A percentile compares a stretch with the other conserved stretches of the same genome.
Conservation (phyloP, 169 alveolate species). For the Plasmodium ovale region DNA sequence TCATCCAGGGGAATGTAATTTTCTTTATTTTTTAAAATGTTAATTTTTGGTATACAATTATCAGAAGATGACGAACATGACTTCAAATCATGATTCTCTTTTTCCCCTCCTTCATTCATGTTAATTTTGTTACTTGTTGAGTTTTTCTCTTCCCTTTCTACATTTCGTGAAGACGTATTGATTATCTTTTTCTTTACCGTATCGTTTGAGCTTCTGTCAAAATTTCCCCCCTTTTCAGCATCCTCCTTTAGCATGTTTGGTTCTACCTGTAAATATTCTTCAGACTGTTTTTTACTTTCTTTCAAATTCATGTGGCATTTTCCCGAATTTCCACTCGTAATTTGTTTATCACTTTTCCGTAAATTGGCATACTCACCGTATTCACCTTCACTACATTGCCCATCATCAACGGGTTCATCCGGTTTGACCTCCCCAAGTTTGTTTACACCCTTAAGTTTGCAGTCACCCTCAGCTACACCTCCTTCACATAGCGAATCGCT, state of each 20-base stretch:
- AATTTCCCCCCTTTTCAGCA: background rate
- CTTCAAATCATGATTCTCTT: conserved; percentile 12
- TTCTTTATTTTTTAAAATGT: conserved; percentile 58
- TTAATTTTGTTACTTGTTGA: background rate
- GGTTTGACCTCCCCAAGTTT: background rate
- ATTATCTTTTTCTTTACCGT: background rate
- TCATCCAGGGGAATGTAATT: conserved; percentile 66
- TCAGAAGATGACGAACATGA: conserved; percentile 56
- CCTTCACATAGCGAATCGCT: too few species aligned
- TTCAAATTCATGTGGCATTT: background rate
- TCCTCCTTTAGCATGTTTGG: background rate
- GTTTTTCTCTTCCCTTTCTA: background rate
- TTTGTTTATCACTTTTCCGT: background rate
- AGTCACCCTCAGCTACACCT: too few species aligned
- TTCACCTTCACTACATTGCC: background rate
- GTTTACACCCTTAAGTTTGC: too few species aligned
- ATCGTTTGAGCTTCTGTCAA: too few species aligned
- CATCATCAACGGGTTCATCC: background rate
- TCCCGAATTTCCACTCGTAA: background rate
- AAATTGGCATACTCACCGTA: background rate
- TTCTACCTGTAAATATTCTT: background rate
- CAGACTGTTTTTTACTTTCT: background rate
- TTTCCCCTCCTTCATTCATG: background rate
- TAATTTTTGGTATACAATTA: conserved; percentile 67
- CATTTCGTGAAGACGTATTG: background rate